These are phyloP conservation scores for Dipodascus albidus DNA, from an alignment of 805 yeast species.

Conservation along the genomic window DNA sequence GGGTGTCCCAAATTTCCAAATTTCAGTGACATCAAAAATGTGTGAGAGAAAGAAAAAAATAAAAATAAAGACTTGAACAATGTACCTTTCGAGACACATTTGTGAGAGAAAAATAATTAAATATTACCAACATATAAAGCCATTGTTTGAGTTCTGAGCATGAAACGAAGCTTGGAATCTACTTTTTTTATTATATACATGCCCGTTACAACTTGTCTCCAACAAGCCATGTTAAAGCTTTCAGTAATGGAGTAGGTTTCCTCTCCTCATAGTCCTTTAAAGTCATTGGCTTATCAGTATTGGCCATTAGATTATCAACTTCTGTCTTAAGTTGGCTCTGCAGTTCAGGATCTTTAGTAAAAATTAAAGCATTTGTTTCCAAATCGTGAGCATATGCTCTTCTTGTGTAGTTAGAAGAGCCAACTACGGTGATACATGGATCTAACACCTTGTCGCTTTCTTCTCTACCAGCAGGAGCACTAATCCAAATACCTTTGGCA, in stretches of 20 bases:
- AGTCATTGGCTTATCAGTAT: constrained; percentile 38
- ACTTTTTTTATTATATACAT: not conserved
- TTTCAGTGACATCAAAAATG: not conserved
- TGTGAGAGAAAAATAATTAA: too few species aligned
- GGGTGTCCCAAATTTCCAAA: not conserved
- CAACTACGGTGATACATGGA: constrained; percentile 74
- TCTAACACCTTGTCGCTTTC: constrained; percentile 4
- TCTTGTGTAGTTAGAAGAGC: constrained; percentile 88
- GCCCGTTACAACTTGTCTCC: constrained; percentile 23
- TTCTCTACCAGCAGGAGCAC: constrained; percentile 37
- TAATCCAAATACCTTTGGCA: constrained; percentile 90
- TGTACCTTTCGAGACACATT: not conserved
- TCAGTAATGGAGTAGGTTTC: constrained; percentile 34
- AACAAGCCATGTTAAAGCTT: constrained; percentile 18
- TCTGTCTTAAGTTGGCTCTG: constrained; percentile 50
- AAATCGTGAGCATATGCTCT: constrained; percentile 81
- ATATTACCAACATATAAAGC: too few species aligned
- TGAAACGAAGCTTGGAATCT: too few species aligned
- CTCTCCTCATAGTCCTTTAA: constrained; percentile 59
- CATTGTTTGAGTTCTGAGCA: too few species aligned
- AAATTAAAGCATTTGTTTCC: constrained; percentile 73
- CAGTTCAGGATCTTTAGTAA: constrained; percentile 56
- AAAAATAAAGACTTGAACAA: not conserved
- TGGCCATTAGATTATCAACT: constrained; percentile 42
- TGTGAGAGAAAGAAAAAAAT: not conserved